These are phyloP conservation scores for Aspergillaceae sp. DNA, from an alignment of 2,329 filamentous ascomycete species.

Conservation along the genomic window DNA sequence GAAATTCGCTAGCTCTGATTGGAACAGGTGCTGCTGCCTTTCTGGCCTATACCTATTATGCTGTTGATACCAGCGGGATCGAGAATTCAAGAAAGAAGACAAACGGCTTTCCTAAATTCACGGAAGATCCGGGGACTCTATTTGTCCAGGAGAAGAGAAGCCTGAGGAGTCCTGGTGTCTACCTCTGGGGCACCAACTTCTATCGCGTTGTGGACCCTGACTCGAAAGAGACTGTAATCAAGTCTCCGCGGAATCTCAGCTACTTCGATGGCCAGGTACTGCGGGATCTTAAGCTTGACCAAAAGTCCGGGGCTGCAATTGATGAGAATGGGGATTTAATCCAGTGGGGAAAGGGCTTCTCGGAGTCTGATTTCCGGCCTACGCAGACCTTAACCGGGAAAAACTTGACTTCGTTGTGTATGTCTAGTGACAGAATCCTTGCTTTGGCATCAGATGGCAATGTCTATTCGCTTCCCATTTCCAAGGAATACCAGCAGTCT, in stretches of 20 bases:
- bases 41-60: slow-evolving; percentile 23
- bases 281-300: slow-evolving; percentile 77
- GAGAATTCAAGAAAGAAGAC: slow-evolving; percentile 14
- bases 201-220: slow-evolving; percentile 79
- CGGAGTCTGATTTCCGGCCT: slow-evolving; percentile 55
- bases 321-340: slow-evolving; percentile 79
- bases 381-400: slow-evolving; percentile 69
- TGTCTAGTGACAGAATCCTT: slow-evolving; percentile 77
- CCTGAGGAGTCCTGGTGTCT: slow-evolving; percentile 75
- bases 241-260: slow-evolving; percentile 65
- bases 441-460: slow-evolving; percentile 64
- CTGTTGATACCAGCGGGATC: slow-evolving; percentile 10
- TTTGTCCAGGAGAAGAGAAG: slow-evolving; percentile 81
- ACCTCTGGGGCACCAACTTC: slow-evolving; percentile 84
- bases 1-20: slow-evolving; percentile 22
- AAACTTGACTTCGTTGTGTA: slow-evolving; percentile 63
- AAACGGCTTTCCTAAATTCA: slow-evolving; percentile 11
- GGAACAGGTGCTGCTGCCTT: slow-evolving; percentile 24
- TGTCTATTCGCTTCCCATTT: slow-evolving; percentile 77
- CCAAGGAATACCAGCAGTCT: slow-evolving; percentile 59
- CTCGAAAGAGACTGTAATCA: slow-evolving; percentile 67
- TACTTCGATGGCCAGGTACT: slow-evolving; percentile 81
- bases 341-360: slow-evolving; percentile 81
- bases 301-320: slow-evolving; percentile 75
- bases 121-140: slow-evolving; percentile 69